phyloP scores from a whole-genome alignment of 306 rosid genomes.

The Acmispon strigosus region DNA sequence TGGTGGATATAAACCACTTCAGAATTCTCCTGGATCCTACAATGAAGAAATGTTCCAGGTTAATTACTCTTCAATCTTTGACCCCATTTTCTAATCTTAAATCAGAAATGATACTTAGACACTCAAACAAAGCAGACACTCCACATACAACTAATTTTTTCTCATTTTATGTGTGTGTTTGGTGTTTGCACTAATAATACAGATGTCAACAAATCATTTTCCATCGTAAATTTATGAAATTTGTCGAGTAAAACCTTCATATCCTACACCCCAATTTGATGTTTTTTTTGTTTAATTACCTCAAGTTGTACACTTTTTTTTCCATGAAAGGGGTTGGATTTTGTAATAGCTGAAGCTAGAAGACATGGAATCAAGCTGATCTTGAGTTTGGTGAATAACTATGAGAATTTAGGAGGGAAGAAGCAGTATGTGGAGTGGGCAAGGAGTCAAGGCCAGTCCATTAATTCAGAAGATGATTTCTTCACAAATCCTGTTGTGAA shows the following conservation, averaged over 20 bases:
- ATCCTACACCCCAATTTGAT: too few species aligned
- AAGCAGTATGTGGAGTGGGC: slow-evolving; percentile 96
- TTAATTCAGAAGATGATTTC: slow-evolving; percentile 76
- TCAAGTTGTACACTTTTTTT: too few species aligned
- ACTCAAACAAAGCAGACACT: too few species aligned
- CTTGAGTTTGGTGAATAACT: slow-evolving; percentile 83
- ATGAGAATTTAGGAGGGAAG: slow-evolving; percentile 69
- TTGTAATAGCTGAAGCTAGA: slow-evolving; percentile 60
- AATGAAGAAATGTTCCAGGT: slow-evolving; percentile 81
- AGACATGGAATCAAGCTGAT: slow-evolving; percentile 69
- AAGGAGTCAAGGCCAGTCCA: slow-evolving; percentile 61
- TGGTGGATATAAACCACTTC: slow-evolving; percentile 64
- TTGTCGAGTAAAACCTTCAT: neutral
- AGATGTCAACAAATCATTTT: too few species aligned
- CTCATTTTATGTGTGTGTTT: too few species aligned
- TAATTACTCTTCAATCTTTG: neutral
- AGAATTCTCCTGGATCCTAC: slow-evolving; percentile 81
- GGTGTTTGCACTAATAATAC: too few species aligned
- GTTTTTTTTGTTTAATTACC: too few species aligned
- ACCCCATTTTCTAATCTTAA: neutral
- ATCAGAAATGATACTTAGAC: neutral
- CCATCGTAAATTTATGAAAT: neutral
- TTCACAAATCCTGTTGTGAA: slow-evolving; percentile 58
- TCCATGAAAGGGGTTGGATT: slow-evolving; percentile 66
- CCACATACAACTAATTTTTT: too few species aligned